Evolutionary conservation across 1,284 basidiomycete genomes (phyloP).

Genomic region (Cutaneotrichosporon sp.): DNA sequence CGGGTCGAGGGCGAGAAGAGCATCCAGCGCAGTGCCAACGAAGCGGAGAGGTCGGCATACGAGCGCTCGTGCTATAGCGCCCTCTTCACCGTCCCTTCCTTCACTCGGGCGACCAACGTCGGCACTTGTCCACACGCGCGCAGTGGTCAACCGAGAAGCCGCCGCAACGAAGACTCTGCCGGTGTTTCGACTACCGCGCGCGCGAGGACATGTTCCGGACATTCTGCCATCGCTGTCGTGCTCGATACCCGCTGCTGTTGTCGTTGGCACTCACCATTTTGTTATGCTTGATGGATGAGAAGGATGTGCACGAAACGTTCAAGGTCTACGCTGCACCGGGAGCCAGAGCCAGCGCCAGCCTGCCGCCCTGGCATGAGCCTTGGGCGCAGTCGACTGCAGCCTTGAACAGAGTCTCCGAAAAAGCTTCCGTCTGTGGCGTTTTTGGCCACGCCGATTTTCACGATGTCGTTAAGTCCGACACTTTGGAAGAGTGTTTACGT

Average conservation of each 20-base stretch:
- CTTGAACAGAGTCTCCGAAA: no score
- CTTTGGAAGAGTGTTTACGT: no score
- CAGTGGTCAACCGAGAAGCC: no score
- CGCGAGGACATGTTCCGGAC: background rate
- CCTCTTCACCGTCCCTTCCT: background rate
- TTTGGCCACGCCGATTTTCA: background rate
- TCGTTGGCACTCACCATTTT: conserved; percentile 19
- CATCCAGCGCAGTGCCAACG: background rate
- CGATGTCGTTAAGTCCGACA: background rate
- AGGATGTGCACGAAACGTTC: background rate
- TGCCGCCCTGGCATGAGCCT: no score
- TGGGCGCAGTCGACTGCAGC: no score
- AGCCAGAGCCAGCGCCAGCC: no score
- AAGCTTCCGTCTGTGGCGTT: background rate
- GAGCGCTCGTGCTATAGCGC: background rate
- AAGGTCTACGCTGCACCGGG: background rate
- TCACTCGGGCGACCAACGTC: no score
- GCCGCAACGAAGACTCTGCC: no score
- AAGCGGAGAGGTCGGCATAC: background rate
- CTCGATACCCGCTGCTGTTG: background rate
- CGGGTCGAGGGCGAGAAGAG: background rate
- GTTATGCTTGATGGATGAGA: conserved; percentile 13
- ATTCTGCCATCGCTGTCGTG: background rate
- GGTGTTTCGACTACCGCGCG: background rate
- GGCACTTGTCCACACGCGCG: no score